Conservation (phyloP, 2,329 filamentous ascomycete genomes). For the Fusarium longipes region DNA sequence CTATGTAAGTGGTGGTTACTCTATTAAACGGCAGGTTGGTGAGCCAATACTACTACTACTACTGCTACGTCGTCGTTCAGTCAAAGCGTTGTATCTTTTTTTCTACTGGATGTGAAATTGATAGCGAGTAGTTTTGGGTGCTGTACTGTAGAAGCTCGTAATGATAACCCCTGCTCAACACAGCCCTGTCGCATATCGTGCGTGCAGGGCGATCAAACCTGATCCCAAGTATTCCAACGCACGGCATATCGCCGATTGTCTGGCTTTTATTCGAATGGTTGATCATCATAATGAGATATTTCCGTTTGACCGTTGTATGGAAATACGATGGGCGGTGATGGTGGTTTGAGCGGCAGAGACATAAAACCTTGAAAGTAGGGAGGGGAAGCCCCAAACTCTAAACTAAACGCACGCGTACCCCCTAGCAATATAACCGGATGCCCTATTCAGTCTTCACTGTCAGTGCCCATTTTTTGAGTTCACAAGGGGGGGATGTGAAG, state of each 20-base stretch:
- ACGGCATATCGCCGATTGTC: background rate
- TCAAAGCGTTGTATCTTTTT: constrained; percentile 9
- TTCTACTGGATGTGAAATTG: background rate
- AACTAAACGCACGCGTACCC: constrained; percentile 15
- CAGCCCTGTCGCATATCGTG: constrained; percentile 13
- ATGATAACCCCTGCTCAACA: constrained; percentile 9
- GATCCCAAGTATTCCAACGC: background rate
- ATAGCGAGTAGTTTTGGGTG: background rate
- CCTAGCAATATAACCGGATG: background rate
- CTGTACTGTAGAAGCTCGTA: background rate
- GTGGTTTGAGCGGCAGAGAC: background rate
- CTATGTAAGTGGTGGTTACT: background rate
- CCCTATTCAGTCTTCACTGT: background rate
- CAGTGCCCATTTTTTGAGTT: constrained; percentile 7
- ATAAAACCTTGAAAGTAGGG: background rate
- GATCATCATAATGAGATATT: background rate
- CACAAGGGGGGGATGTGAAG: constrained; percentile 1
- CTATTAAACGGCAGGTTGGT: background rate
- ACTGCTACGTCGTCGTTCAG: background rate
- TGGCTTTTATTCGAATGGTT: background rate
- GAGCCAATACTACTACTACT: background rate
- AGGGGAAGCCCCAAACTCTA: constrained; percentile 8
- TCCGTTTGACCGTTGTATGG: background rate
- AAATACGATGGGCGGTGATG: background rate
- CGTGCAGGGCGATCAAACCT: constrained; percentile 12